Base-by-base conservation (phyloP, 352 stramenopile genomes). In the Phytophthora europaea region DNA sequence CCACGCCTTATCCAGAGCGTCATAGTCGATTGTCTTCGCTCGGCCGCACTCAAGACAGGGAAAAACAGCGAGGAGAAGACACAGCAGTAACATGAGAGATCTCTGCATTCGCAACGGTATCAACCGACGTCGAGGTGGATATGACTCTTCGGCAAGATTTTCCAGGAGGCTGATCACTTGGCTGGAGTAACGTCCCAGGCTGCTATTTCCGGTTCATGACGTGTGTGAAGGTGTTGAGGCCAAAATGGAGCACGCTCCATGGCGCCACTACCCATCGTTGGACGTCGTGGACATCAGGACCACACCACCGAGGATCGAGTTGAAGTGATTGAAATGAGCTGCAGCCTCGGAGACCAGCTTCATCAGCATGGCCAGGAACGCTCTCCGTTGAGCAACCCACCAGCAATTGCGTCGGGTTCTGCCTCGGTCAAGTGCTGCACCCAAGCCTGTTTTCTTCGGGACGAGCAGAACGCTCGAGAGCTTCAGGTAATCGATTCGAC, bases 1-100 rank as follows among this genome's bases (percentile, higher is more conserved):
- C 88, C 88, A 94, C 43, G 83, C 72, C 50, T 82, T 85, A 55
- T 93, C 88, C 13, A 94, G 76, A 12, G 83, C 80, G 5, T 90
- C 81, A 52, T 83, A 93, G 62, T 94, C 86, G 59, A 94, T 90
- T 36, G 56, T 48, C 34, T 66, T 78, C 28, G 57, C 31, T 13
- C 31, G 47, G 2, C 28, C 23, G 59, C 38, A 60, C 13, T 36
- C 52, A 9, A 54, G 22, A 26, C 36, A 38, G 31, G 47, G 10
- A 26, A 74, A 28, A 15, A 4, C 55, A 3, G 20, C 31, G 8
- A 72, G 43, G 10, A 79, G 57, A 23, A 76, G 36, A 7, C 3
- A 36, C 8, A 66, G 18, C 45, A 70, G 8, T 47, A 70, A 10
- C 8, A 51, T 1, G 16, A 62, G 31, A 10, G 9, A 56, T 53